A percentile compares a stretch with the other conserved stretches of the same genome.
Conservation (phyloP, 2,329 filamentous ascomycete genomes). For the Bipolaris bicolor region DNA sequence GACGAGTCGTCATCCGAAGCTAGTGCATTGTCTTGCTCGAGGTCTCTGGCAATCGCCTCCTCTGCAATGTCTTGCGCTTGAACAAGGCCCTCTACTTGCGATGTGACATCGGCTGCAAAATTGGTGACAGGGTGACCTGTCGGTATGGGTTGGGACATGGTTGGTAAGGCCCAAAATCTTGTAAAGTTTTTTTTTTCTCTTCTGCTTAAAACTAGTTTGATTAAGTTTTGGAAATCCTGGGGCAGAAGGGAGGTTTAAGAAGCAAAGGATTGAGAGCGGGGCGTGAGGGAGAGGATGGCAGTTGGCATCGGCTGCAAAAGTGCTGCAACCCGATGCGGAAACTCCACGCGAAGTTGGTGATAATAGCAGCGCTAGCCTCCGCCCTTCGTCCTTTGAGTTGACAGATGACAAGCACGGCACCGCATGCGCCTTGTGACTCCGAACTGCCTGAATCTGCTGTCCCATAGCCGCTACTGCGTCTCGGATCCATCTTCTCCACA, state of each 20-base stretch:
- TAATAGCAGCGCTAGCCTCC: conserved; percentile 21
- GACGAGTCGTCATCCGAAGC: conserved; percentile 60
- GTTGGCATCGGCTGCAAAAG: conserved; percentile 15
- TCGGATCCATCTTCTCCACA: background rate
- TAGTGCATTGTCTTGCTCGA: conserved; percentile 56
- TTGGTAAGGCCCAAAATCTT: background rate
- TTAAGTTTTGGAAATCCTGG: no score
- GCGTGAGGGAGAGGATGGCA: conserved; percentile 17
- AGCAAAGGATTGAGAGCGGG: conserved; percentile 15
- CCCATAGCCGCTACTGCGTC: background rate
- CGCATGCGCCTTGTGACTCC: conserved; percentile 15
- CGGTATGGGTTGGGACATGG: conserved; percentile 26
- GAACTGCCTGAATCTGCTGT: background rate
- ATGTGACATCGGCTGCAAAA: conserved; percentile 31
- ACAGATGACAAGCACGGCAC: conserved; percentile 10
- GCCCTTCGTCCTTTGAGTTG: conserved; percentile 28
- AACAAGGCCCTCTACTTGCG: conserved; percentile 41
- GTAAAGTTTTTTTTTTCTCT: no score
- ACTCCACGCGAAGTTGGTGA: conserved; percentile 21
- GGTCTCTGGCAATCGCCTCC: conserved; percentile 48
- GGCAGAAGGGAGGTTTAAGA: background rate
- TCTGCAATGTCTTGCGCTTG: conserved; percentile 45
- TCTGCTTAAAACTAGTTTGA: no score
- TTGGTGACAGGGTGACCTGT: conserved; percentile 21
- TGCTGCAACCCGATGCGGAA: conserved; percentile 22